Evolutionary conservation across 805 yeast genomes (phyloP).

Genomic region (Saccharomycopsis sp.): DNA sequence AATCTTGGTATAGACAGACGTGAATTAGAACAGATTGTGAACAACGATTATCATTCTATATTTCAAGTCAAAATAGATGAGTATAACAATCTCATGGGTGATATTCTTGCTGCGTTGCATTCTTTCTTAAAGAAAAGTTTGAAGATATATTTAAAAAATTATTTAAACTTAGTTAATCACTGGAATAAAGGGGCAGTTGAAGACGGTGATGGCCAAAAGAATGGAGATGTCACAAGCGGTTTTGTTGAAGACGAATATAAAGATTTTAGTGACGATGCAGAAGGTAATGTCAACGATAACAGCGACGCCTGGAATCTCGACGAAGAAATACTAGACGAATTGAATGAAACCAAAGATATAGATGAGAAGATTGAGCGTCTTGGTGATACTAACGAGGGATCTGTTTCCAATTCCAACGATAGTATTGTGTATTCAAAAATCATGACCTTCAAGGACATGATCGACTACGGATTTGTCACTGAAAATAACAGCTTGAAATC

Average conservation of each 20-base stretch:
- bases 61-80: slow-evolving; percentile 8
- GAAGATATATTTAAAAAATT: slow-evolving; percentile 15
- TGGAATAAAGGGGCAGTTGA: slow-evolving; percentile 6
- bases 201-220: not conserved
- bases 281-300: slow-evolving; percentile 2
- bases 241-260: not conserved
- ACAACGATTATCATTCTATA: slow-evolving; percentile 2
- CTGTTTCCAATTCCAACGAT: not conserved
- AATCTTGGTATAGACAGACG: not conserved
- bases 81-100: slow-evolving; percentile 6
- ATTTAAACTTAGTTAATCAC: slow-evolving; percentile 10
- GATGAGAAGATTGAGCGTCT: not conserved
- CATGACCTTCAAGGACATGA: slow-evolving; percentile 6
- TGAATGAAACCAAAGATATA: not conserved
- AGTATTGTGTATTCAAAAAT: not conserved
- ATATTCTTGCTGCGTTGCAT: slow-evolving; percentile 4
- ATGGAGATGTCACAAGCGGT: not conserved
- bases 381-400: not conserved
- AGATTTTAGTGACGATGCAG: not conserved
- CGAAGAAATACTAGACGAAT: not conserved
- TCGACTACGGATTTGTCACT: slow-evolving; percentile 9
- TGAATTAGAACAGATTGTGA: not conserved
- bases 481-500: not conserved
- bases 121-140: slow-evolving; percentile 17
- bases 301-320: slow-evolving; percentile 4